Conservation (phyloP, 2,329 filamentous ascomycete species). For the Cadophora sp. region DNA sequence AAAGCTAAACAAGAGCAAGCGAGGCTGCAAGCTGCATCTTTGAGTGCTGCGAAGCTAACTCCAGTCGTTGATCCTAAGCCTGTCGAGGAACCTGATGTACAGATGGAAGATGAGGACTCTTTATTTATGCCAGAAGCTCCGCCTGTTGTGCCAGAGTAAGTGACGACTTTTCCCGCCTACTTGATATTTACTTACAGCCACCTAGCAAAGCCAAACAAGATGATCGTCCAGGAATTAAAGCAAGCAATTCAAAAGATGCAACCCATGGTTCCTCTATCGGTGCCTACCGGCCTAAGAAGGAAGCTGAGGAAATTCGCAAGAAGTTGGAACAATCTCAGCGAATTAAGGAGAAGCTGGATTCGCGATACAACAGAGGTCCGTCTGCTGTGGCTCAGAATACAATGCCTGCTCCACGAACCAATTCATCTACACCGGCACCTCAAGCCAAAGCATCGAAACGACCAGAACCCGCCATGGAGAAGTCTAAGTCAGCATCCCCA, state of each 20-base stretch:
- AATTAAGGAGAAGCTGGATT: neutral
- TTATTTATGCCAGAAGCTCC: slow-evolving; percentile 25
- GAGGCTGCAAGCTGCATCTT: slow-evolving; percentile 28
- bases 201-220: slow-evolving; percentile 5
- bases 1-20: slow-evolving; percentile 29
- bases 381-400: neutral
- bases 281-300: neutral
- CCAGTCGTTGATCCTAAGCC: neutral
- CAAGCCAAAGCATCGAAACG: neutral
- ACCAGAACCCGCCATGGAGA: neutral
- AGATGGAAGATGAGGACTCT: slow-evolving; percentile 25
- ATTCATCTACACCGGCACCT: neutral
- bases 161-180: neutral
- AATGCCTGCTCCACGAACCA: neutral
- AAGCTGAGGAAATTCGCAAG: slow-evolving; percentile 6
- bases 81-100: neutral
- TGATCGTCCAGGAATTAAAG: neutral
- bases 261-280: neutral
- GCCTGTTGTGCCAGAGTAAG: slow-evolving; percentile 8
- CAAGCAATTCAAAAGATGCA: neutral
- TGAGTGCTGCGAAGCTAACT: slow-evolving; percentile 26
- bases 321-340: neutral
- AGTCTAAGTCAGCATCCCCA: neutral
- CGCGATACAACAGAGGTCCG: slow-evolving; percentile 7
- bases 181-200: neutral